A percentile compares a stretch with the other conserved stretches of the same genome.
phyloP scores from a whole-genome alignment of 176 grass and related monocot species.

The Saccharum officinarum region DNA sequence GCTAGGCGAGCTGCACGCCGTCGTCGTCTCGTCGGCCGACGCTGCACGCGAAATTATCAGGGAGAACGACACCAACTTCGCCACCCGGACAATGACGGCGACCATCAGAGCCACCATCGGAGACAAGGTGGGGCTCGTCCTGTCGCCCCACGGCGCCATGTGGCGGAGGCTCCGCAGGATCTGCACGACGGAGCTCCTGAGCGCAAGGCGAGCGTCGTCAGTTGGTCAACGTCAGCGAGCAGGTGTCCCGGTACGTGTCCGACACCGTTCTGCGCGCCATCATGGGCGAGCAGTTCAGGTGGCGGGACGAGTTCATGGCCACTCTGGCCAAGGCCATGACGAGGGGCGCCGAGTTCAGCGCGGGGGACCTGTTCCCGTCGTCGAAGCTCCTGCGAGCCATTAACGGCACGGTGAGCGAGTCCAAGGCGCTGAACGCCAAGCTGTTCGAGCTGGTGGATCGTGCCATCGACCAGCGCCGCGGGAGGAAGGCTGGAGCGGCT shows the following conservation, averaged over 20 bases:
- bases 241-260: not conserved
- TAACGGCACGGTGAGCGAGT: not conserved
- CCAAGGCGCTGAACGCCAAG: not conserved
- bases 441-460: slow-evolving; percentile 4
- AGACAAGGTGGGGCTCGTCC: not conserved
- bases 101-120: not conserved
- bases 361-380: slow-evolving; percentile 33
- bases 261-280: slow-evolving; percentile 27
- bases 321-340: not conserved
- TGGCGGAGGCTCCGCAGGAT: slow-evolving; percentile 37
- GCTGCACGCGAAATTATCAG: not conserved
- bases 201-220: not conserved
- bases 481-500: not conserved
- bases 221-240: slow-evolving; percentile 30
- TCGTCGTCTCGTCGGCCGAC: not conserved
- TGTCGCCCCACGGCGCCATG: slow-evolving; percentile 13
- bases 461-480: not conserved
- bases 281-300: slow-evolving; percentile 28
- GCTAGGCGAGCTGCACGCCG: not conserved
- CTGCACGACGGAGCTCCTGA: slow-evolving; percentile 21
- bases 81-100: not conserved
- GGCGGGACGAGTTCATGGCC: slow-evolving; percentile 28
- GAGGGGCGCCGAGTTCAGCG: slow-evolving; percentile 11
- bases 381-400: slow-evolving; percentile 14
- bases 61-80: slow-evolving; percentile 9